A percentile compares a stretch with the other conserved stretches of the same genome.
Conservation (phyloP, 306 rosid genomes). For the Prunus fruticosa region DNA sequence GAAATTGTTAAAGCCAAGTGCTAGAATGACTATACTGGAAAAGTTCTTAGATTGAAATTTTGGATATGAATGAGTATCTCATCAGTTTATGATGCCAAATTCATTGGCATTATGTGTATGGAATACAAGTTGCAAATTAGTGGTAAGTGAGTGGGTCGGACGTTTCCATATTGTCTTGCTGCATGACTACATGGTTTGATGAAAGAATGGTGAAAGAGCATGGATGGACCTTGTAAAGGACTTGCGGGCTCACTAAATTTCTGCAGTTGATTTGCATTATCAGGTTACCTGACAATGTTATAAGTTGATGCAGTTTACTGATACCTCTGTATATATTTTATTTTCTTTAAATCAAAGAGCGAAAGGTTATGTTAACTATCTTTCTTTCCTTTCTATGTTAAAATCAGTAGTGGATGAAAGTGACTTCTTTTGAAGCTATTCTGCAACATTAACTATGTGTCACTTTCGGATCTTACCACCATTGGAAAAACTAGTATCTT, state of each 20-base stretch:
- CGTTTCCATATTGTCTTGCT: not conserved
- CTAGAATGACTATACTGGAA: not conserved
- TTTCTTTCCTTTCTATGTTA: not conserved
- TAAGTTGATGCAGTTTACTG: not conserved
- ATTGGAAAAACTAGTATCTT: not conserved
- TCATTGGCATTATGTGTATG: not conserved
- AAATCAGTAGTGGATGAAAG: not conserved
- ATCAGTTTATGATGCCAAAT: not conserved
- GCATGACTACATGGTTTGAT: not conserved
- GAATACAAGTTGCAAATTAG: not conserved
- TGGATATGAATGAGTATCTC: not conserved
- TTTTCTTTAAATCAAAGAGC: not conserved
- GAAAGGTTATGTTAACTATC: not conserved
- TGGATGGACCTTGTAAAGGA: not conserved
- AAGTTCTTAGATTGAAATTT: not conserved
- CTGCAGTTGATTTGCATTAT: not conserved
- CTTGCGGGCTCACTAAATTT: not conserved
- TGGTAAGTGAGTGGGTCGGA: not conserved
- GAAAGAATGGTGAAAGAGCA: not conserved
- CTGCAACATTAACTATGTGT: not conserved
- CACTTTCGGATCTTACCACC: not conserved
- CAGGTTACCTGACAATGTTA: not conserved
- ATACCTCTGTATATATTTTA: not conserved
- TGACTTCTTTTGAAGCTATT: not conserved
- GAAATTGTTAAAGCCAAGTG: not conserved